Conservation (phyloP, 306 rosid genomes). For the Ammopiptanthus mongolicus region DNA sequence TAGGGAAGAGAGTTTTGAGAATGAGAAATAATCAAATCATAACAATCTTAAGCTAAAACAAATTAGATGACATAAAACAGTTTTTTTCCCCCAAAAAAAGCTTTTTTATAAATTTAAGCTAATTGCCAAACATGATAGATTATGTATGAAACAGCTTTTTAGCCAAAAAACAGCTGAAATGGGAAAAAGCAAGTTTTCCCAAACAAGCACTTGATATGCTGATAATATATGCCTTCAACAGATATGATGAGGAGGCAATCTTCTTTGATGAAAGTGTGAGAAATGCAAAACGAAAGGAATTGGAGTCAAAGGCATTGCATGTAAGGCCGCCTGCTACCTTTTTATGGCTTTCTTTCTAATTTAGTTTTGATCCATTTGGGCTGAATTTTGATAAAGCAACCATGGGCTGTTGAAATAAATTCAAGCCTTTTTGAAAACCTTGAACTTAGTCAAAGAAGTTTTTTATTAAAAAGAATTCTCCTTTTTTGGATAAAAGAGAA, state of each 20-base stretch:
- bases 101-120: too few relatives aligned
- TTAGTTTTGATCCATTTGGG: background rate
- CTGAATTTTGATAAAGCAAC: conserved; percentile 3
- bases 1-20: too few relatives aligned
- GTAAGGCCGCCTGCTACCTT: conserved; percentile 40
- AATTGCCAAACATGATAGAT: too few relatives aligned
- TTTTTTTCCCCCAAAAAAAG: too few relatives aligned
- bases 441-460: background rate
- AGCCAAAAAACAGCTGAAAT: too few relatives aligned
- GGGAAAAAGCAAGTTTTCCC: too few relatives aligned
- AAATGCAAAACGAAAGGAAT: conserved; percentile 58
- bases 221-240: conserved; percentile 29
- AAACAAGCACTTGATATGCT: background rate
- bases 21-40: too few relatives aligned
- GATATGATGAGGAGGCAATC: conserved; percentile 68
- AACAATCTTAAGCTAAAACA: too few relatives aligned
- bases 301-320: conserved; percentile 57
- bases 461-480: too few relatives aligned
- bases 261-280: conserved; percentile 81
- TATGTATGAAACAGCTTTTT: too few relatives aligned
- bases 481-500: background rate
- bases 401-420: background rate
- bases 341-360: background rate
- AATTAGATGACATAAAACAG: too few relatives aligned
- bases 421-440: background rate